Base-by-base conservation (phyloP, 768 basidiomycete species). In the Boletus rufocinnamomeus region DNA sequence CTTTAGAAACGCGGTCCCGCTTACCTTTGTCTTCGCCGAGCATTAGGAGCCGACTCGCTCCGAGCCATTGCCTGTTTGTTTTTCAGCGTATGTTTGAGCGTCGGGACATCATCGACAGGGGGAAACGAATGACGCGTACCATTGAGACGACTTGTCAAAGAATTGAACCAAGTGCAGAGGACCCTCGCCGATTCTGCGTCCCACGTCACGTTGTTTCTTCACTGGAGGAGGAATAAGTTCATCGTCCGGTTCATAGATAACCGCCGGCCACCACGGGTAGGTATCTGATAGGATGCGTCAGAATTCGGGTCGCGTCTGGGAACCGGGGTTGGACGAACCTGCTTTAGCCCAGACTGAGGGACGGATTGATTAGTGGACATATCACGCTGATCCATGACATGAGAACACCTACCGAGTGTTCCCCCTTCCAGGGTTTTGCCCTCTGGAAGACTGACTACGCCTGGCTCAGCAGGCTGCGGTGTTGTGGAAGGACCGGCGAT, bases 241-340 rank as follows among this genome's bases (percentile, higher is more conserved):
- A 48, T 88, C 83, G 41, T 86, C 83, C 10, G 82, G 80, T 27
- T 86, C 84, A 52, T 80, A 87, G 17, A 95, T 81, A 10, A 90
- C 84, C 10, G 87, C 94, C 41, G 94, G 91, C 87, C 89, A 96
- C 86, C 87, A 95, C 2, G 94, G 94, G 65, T 79, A 95, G 0
- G 86, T 82, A 37, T 77, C 91, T 92, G n/a, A 25, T 58, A 17
- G 10, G 28, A 50, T n/a, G 56, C 14, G 10, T 66, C 53, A 72
- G 55, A 17, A 34, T 17, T 35, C 17, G 30, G 21, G 6, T 25
- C 2, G 4, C 9, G 17, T 10, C 6, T 14, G 2, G 21, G 9
- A 30, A 32, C 44, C 1, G 10, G 7, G 3, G 27, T 46, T 19
- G 7, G 28, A 63, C 84, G 59, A 63, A 87, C 88, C 77, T 55